Evolutionary conservation across 176 grass and related monocot species (phyloP), one percentile per base, ranked within the genome.

Genomic region (Oryza glaberrima): DNA sequence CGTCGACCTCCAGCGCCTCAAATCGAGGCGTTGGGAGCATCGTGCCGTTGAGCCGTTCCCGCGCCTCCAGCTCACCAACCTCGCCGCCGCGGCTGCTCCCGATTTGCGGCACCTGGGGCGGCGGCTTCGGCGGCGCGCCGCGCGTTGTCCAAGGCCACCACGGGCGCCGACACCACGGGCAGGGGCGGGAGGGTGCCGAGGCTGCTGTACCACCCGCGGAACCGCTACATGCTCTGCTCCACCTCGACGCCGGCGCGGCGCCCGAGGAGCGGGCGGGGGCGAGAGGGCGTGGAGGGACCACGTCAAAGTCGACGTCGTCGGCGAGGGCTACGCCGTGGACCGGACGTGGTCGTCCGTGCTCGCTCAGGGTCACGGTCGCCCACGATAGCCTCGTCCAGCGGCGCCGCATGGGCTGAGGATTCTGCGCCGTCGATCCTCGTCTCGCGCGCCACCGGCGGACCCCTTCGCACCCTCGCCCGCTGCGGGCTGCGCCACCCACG

Each of bases 141-240:
- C 11, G 1, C 23, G 20, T 70, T 75, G 7, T 25, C 52, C 30
- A 67, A 14, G 32, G 67, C 77, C 56, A 43, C 75, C 36, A 38
- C 92, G 20, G 81, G 67, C 7, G 46, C 81, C 17, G 19, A 22
- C 56, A 43, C 75, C 36, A 38, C 92, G 20, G 81, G 67, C 7
- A 94, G 41, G 40, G 14, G 0, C 70, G 54, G 41, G 34, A 86
- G 80, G 63, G 65, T 91, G 35, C 68, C 86, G 89, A 34, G 34
- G 77, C 72, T 91, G 11, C 77, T 94, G 40, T 94, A 94, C 76
- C 92, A 94, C 74, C 92, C 92, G 4, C 74, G 89, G 46, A 94
- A 94, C 77, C 71, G 32, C 9, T 91, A 91, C 81, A 80, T 94
- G 36, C 36, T 38, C 36, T 38, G 72, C 73, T 94, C 11, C 92